Percentiles rank a stretch among this genome's conserved stretches.
phyloP scores from a whole-genome alignment of 1,284 basidiomycete species.

The Porogramme epimiltina region DNA sequence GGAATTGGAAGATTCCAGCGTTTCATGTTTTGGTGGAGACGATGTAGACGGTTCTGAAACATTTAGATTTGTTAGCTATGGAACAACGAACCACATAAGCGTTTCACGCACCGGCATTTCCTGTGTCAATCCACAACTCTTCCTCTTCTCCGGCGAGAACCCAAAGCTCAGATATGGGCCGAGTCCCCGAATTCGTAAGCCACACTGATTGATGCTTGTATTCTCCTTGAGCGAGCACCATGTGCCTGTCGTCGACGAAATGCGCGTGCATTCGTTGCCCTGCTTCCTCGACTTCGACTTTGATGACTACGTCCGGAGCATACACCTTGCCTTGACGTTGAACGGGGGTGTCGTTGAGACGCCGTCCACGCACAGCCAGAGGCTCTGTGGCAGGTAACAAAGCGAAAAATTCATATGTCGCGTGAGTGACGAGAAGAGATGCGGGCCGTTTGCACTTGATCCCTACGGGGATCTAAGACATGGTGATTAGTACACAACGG shows the following conservation, averaged over 20 bases:
- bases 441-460: constrained; percentile 52
- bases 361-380: constrained; percentile 61
- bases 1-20: constrained; percentile 55
- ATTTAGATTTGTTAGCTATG: background rate
- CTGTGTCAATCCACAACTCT: constrained; percentile 53
- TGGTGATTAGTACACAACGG: constrained; percentile 1
- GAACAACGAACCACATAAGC: background rate
- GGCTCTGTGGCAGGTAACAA: constrained; percentile 64
- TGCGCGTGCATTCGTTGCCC: constrained; percentile 57
- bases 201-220: constrained; percentile 50
- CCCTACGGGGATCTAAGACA: constrained; percentile 61
- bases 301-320: constrained; percentile 59
- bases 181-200: constrained; percentile 63
- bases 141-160: constrained; percentile 59
- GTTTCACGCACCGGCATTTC: constrained; percentile 18
- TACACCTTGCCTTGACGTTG: constrained; percentile 69
- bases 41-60: constrained; percentile 15
- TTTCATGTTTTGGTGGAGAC: constrained; percentile 29
- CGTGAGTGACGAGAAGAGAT: constrained; percentile 55
- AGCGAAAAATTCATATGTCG: constrained; percentile 67
- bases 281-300: constrained; percentile 60
- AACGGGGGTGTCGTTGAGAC: constrained; percentile 69
- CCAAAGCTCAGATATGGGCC: constrained; percentile 67
- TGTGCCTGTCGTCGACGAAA: constrained; percentile 53
- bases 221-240: constrained; percentile 66